phyloP scores from a whole-genome alignment of 768 basidiomycete genomes.

The Suillus lakei region DNA sequence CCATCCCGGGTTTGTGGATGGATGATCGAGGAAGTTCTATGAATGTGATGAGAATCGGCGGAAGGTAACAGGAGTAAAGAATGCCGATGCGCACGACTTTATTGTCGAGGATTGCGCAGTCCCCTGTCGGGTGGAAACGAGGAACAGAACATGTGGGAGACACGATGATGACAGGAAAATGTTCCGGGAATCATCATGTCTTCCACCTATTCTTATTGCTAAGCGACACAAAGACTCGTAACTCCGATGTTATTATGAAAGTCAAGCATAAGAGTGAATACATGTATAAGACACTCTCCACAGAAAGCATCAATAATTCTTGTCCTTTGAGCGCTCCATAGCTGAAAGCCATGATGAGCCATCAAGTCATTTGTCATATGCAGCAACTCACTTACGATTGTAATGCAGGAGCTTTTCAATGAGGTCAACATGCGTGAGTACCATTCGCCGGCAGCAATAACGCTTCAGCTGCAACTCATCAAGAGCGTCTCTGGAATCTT shows the following conservation, averaged over 20 bases:
- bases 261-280: not conserved
- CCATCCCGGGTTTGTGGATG: not conserved
- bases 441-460: conserved; percentile 97
- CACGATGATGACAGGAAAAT: not conserved
- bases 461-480: conserved; percentile 89
- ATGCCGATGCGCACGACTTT: not conserved
- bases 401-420: conserved; percentile 97
- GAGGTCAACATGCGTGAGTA: conserved; percentile 95
- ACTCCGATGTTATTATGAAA: not conserved
- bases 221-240: not conserved
- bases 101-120: not conserved
- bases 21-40: not conserved
- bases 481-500: conserved; percentile 72
- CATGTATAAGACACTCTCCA: conserved; percentile 5
- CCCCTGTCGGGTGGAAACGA: not conserved
- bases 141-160: not conserved
- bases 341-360: conserved; percentile 20
- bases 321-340: conserved; percentile 40
- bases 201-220: not conserved
- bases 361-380: not conserved
- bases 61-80: not conserved
- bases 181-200: too few relatives aligned
- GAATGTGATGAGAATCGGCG: not conserved
- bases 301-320: conserved; percentile 16
- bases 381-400: conserved; percentile 69